Percentiles rank a stretch among this genome's conserved stretches.
Evolutionary conservation across 306 rosid genomes (phyloP).

Genomic region (Quercus gilva): DNA sequence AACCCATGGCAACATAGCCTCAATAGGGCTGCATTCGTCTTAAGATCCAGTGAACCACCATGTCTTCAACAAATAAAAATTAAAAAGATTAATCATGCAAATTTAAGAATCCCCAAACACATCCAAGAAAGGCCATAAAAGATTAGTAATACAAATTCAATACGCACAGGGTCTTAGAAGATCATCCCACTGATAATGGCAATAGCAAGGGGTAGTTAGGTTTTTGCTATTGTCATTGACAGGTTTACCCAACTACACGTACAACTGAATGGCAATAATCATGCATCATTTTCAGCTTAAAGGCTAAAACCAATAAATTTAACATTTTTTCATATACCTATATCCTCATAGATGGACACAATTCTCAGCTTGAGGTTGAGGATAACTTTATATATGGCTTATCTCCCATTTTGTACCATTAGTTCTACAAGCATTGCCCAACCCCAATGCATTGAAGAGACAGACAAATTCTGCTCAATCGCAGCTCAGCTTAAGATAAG

Average conservation of each 20-base stretch:
- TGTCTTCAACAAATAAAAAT: too few species aligned
- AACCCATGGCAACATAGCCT: too few species aligned
- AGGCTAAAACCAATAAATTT: neutral
- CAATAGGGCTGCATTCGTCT: too few species aligned
- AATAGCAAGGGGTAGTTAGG: neutral
- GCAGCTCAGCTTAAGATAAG: slow-evolving; percentile 20
- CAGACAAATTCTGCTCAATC: slow-evolving; percentile 17
- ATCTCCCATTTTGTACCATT: neutral
- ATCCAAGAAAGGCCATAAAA: neutral
- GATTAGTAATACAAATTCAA: neutral
- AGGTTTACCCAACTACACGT: neutral
- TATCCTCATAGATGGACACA: neutral
- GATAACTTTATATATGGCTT: neutral
- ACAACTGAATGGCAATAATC: neutral
- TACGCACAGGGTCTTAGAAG: neutral
- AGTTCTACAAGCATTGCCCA: neutral
- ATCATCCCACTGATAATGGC: neutral
- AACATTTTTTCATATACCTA: neutral
- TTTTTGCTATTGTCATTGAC: neutral
- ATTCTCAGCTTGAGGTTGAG: neutral
- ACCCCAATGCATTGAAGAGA: neutral
- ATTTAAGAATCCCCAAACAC: neutral
- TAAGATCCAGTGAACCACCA: too few species aligned
- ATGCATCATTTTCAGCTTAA: neutral
- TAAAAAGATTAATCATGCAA: neutral